A percentile compares a stretch with the other conserved stretches of the same genome.
Conservation (phyloP, 495 filamentous ascomycete genomes). For the Astrocystis sublimbata region DNA sequence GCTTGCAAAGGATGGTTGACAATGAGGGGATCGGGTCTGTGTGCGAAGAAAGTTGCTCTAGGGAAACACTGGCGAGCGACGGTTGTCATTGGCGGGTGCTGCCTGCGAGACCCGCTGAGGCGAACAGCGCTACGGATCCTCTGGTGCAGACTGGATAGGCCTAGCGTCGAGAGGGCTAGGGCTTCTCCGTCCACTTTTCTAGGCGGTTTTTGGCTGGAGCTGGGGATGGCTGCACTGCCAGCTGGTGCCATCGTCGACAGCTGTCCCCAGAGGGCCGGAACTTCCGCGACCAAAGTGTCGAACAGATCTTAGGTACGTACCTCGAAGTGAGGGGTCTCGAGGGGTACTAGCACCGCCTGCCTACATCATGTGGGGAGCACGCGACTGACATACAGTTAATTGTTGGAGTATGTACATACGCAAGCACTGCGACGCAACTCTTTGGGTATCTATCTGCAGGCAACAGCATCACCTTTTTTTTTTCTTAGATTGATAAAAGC, state of each 20-base stretch:
- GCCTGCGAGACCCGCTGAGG: slow-evolving; percentile 27
- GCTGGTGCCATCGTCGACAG: no score
- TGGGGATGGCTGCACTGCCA: neutral
- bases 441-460: neutral
- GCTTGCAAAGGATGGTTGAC: slow-evolving; percentile 41
- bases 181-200: slow-evolving; percentile 23
- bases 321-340: slow-evolving; percentile 6
- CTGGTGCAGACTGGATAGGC: slow-evolving; percentile 22
- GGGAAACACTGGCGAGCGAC: slow-evolving; percentile 31
- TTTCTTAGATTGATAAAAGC: neutral
- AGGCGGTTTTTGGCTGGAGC: neutral
- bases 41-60: slow-evolving; percentile 34
- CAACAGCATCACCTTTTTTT: neutral
- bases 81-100: slow-evolving; percentile 30
- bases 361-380: no score
- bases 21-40: slow-evolving; percentile 34
- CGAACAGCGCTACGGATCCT: slow-evolving; percentile 25
- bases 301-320: no score
- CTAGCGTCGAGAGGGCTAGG: slow-evolving; percentile 38
- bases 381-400: no score
- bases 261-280: neutral
- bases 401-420: no score
- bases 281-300: no score
- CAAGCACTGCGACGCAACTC: slow-evolving; percentile 3
- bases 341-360: no score